Percentiles rank a stretch among this genome's conserved stretches.
These are phyloP conservation scores for Arthrinium phaeospermum DNA, from an alignment of 2,329 filamentous ascomycete genomes.

Conservation along the genomic window DNA sequence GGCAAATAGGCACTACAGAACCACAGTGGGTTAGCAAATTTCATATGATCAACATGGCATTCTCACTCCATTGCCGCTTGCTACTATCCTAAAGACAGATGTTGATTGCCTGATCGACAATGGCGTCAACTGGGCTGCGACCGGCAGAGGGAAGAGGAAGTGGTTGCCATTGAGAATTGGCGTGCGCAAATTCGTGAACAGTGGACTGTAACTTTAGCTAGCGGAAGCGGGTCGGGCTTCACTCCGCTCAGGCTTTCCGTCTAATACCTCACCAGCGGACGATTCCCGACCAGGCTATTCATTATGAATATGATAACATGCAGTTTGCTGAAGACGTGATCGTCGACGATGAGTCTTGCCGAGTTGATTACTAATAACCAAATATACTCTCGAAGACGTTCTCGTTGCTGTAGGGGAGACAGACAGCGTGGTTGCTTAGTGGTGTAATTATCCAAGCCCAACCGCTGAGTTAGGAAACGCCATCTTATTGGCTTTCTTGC, in stretches of 20 bases:
- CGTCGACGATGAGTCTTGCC: neutral
- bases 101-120: neutral
- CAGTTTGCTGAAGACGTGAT: neutral
- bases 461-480: neutral
- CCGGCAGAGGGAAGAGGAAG: neutral
- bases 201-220: neutral
- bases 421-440: neutral
- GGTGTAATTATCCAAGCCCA: neutral
- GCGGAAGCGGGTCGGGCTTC: neutral
- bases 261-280: neutral
- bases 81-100: neutral
- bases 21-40: neutral
- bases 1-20: too few species aligned
- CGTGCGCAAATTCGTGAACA: neutral
- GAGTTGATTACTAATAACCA: neutral
- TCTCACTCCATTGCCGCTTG: neutral
- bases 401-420: neutral
- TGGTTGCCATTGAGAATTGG: neutral
- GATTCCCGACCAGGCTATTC: neutral
- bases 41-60: neutral
- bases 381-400: neutral
- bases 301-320: neutral
- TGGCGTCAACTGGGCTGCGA: neutral
- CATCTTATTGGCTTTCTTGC: neutral
- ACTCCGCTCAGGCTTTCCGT: neutral